Percentiles rank a stretch among this genome's conserved stretches.
Conservation (phyloP, 495 filamentous ascomycete genomes). For the Pyronema omphalodes region DNA sequence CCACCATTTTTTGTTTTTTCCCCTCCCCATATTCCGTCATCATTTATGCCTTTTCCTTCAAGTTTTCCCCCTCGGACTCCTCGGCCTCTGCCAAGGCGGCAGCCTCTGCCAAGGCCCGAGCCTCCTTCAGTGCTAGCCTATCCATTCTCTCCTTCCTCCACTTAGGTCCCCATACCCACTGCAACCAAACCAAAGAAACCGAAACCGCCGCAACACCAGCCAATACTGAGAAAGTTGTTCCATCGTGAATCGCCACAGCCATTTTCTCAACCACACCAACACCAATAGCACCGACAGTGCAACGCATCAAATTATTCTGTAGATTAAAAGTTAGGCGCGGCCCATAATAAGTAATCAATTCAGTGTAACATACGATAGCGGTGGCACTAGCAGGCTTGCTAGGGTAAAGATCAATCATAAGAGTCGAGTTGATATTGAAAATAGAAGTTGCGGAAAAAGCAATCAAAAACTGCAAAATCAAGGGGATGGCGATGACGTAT, state of each 20-base stretch:
- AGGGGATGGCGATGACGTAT: not conserved
- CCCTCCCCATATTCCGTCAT: too few species aligned
- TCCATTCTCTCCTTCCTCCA: not conserved
- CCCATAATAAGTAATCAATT: not conserved
- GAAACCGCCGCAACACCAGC: not conserved
- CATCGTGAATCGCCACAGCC: not conserved
- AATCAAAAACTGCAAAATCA: constrained; percentile 1
- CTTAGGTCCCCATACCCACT: not conserved
- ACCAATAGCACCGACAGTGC: not conserved
- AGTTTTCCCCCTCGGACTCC: too few species aligned
- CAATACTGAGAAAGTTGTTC: not conserved
- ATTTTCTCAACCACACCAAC: not conserved
- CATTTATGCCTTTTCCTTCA: too few species aligned
- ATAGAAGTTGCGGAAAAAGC: not conserved
- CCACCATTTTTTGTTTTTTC: too few species aligned
- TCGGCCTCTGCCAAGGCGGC: too few species aligned
- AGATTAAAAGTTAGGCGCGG: not conserved
- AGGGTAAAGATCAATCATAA: not conserved
- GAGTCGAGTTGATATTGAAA: not conserved
- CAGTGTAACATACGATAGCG: not conserved
- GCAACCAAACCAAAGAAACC: not conserved
- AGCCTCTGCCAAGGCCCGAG: too few species aligned
- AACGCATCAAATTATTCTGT: constrained; percentile 2
- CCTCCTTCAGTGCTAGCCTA: too few species aligned
- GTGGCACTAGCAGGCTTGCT: not conserved